These are phyloP conservation scores for Pyrenophora graminea DNA, from an alignment of 2,329 filamentous ascomycete species.

Conservation along the genomic window DNA sequence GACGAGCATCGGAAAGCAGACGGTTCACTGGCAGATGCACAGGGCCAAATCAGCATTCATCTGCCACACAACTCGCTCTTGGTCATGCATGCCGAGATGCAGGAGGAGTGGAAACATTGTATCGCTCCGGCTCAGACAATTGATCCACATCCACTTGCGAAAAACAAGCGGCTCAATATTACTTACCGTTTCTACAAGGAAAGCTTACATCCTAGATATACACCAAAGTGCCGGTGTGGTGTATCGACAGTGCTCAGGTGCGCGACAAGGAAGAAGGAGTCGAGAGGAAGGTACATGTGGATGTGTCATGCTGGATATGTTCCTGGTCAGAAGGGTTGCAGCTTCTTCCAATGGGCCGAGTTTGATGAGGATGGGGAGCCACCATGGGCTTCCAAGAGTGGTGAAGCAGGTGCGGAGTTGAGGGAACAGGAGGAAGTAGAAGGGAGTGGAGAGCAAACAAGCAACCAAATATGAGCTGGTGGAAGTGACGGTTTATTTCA, in stretches of 20 bases:
- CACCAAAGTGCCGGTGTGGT: constrained; percentile 76
- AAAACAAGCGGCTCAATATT: constrained; percentile 84
- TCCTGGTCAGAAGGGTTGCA: constrained; percentile 60
- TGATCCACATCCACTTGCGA: constrained; percentile 81
- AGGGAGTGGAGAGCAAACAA: background rate
- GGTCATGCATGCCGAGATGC: constrained; percentile 97
- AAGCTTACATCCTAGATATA: constrained; percentile 74
- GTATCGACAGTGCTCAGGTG: constrained; percentile 73
- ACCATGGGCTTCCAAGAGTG: constrained; percentile 54
- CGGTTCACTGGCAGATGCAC: constrained; percentile 59
- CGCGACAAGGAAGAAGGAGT: constrained; percentile 77
- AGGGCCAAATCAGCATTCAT: constrained; percentile 89
- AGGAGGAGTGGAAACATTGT: constrained; percentile 94
- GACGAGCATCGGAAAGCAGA: constrained; percentile 50
- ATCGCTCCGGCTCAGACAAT: constrained; percentile 76
- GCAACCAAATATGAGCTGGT: too few relatives aligned
- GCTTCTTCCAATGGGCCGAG: constrained; percentile 39
- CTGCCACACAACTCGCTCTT: constrained; percentile 92
- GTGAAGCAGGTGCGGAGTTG: background rate
- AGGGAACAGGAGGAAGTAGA: background rate
- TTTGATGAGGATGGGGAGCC: constrained; percentile 76
- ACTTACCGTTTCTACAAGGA: constrained; percentile 88
- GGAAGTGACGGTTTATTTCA: too few relatives aligned
- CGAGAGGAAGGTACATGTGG: constrained; percentile 84
- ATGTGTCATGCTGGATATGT: constrained; percentile 83